Base-by-base conservation (phyloP, 2,329 filamentous ascomycete genomes). In the Xylariaceae sp. region DNA sequence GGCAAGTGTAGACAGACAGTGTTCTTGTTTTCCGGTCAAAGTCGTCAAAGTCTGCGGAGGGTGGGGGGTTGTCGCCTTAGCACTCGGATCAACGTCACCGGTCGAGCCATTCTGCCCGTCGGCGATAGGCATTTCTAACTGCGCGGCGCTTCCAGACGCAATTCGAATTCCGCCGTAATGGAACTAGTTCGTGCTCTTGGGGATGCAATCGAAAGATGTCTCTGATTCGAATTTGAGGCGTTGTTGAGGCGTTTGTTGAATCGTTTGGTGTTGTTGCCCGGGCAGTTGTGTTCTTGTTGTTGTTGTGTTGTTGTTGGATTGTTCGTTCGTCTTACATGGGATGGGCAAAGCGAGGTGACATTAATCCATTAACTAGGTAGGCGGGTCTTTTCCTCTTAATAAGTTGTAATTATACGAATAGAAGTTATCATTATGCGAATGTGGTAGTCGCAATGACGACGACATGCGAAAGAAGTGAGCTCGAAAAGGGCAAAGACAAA, bases 1-100 rank as follows among this genome's bases (percentile, higher is more conserved):
- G 30, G 30, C 34, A 56, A 41, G 40, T 6, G 32, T 19, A 43
- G 47, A 73, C 86, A 65, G 71, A 95, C 91, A 99, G 71, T 99
- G 94, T 72, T 99, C 94, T 79, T 99, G 92, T 75, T 96, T 97
- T 63, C 94, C 94, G 0, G 91, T 96, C 68, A 99, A 74, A 4
- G 74, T 63, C 0, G 91, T 96, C 68, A 99, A 74, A 4, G 74
- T 63, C 58, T 80, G 77, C 42, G 73, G 68, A 47, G 74, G 70
- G n/a, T n/a, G 41, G 53, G 72, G 57, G 30, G 37, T 9, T 55
- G 50, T n/a, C 27, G 61, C 48, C 34, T 43, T 32, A 27, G 47
- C 47, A 37, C 41, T 53, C 41, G 53, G 29, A 46, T 39, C 35
- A 56, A 57, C 51, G 51, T 51, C 58, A 61, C 54, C 55, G 58